Evolutionary conservation across 2,329 filamentous ascomycete genomes (phyloP), one percentile per base, ranked within the genome.

Genomic region (Dothiorella sarmentorum): DNA sequence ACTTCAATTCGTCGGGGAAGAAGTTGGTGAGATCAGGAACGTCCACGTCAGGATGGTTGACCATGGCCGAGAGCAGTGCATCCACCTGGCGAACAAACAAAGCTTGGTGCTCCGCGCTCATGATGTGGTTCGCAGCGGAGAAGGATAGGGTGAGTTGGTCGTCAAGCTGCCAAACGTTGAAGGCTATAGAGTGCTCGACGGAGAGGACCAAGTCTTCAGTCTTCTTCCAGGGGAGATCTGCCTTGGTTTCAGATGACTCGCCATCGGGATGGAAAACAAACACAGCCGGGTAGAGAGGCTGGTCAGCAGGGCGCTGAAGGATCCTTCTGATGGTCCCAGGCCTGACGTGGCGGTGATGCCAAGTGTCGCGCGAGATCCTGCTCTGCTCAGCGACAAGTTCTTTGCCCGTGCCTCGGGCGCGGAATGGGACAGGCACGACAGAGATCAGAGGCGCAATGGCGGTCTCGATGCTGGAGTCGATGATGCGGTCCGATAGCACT

Each of bases 1-100:
- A 88, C 44, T 88, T 80, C 0, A 88, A 61, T 0, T 63, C 37
- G 2, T 38, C 37, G 5, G 69, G 63, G 9, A 72, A 60, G 27
- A 64, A 56, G 29, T 63, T 64, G 31, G 66, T 59, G 4, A 72
- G 63, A 18, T 66, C 61, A 3, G 38, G 31, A 5, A 71, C 52
- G 7, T 63, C 58, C 13, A 66, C 59, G 40, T 72, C 69, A 1
- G 69, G 69, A 22, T 61, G 61, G 13, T 58, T 49, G 1, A 71
- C 42, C 64, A 73, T 71, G 10, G 62, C 53, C 18, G 60, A 63
- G 11, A 73, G 62, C n/a, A 71, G 57, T 15, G 63, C 63, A 43
- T 71, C 68, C 3, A 71, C 53, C 40, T 73, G 69, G 43, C 63
- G 59, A 20, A 68, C 63, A 47, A 72, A 67, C 2, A 72, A 38